A percentile compares a stretch with the other conserved stretches of the same genome.
Conservation (phyloP, 768 basidiomycete genomes). For the Pilatotrama ljubarskyi region DNA sequence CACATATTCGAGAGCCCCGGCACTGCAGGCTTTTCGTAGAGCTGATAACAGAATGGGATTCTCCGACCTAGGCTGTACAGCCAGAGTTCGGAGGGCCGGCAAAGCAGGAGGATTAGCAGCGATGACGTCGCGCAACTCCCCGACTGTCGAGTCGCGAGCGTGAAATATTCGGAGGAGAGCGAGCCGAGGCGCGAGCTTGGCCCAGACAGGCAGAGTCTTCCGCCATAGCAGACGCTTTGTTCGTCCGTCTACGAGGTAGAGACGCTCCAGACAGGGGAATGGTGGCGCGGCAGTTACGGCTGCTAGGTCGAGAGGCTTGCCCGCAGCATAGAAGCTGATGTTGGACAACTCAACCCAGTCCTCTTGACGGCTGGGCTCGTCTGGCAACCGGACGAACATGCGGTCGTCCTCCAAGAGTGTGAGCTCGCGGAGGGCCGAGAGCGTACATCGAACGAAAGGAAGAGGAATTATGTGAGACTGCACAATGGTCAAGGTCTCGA, state of each 20-base stretch:
- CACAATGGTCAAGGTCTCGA: slow-evolving; percentile 10
- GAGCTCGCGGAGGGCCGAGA: slow-evolving; percentile 6
- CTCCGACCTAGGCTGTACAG: not conserved
- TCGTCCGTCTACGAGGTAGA: slow-evolving; percentile 2
- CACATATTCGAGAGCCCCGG: too few relatives aligned
- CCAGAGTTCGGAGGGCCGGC: not conserved
- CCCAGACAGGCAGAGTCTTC: slow-evolving; percentile 5
- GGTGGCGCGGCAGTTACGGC: not conserved
- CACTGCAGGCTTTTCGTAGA: not conserved
- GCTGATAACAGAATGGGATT: not conserved
- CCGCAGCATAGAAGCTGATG: not conserved
- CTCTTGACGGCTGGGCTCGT: not conserved
- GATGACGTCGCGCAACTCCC: not conserved
- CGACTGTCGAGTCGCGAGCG: not conserved
- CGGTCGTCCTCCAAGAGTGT: slow-evolving; percentile 7
- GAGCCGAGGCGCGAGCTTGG: not conserved
- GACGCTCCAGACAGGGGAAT: slow-evolving; percentile 5
- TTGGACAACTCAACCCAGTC: not conserved
- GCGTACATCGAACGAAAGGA: not conserved
- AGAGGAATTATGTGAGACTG: not conserved
- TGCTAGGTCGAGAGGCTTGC: not conserved
- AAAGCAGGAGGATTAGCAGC: not conserved
- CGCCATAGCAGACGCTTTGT: not conserved
- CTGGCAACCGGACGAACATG: slow-evolving; percentile 1
- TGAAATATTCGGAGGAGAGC: not conserved